Percentiles rank a stretch among this genome's conserved stretches.
phyloP scores from a whole-genome alignment of 2,329 filamentous ascomycete species.

The Leptodontidium sp. region DNA sequence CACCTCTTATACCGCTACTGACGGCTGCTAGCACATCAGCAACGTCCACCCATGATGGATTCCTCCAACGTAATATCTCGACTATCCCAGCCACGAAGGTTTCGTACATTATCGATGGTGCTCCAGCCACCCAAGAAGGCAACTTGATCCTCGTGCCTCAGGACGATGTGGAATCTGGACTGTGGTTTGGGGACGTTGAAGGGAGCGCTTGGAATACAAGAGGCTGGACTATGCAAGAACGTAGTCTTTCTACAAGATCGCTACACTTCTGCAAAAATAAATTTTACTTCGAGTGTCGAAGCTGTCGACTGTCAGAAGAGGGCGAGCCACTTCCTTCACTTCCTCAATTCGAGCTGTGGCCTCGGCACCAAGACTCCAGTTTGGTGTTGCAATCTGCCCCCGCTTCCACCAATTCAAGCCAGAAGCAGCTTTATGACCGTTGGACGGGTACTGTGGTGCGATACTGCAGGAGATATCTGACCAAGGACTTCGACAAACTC shows the following conservation, averaged over 20 bases:
- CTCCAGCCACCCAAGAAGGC: neutral
- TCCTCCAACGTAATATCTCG: slow-evolving; percentile 17
- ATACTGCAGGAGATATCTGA: slow-evolving; percentile 23
- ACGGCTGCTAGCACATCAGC: slow-evolving; percentile 23
- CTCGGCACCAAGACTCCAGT: slow-evolving; percentile 1
- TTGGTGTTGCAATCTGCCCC: neutral
- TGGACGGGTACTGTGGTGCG: slow-evolving; percentile 22
- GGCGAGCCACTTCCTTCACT: slow-evolving; percentile 12
- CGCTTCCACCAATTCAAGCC: neutral
- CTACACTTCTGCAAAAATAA: slow-evolving; percentile 29
- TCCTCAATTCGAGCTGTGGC: slow-evolving; percentile 22
- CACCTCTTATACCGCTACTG: neutral
- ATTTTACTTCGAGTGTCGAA: slow-evolving; percentile 26
- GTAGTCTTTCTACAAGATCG: slow-evolving; percentile 26
- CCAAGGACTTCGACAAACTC: slow-evolving; percentile 28
- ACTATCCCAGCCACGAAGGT: slow-evolving; percentile 22
- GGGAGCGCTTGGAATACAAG: slow-evolving; percentile 27
- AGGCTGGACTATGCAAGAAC: slow-evolving; percentile 32
- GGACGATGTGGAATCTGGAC: slow-evolving; percentile 21
- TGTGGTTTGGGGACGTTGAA: slow-evolving; percentile 20
- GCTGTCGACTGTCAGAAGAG: slow-evolving; percentile 22
- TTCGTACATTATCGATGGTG: slow-evolving; percentile 13
- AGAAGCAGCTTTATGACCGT: slow-evolving; percentile 6
- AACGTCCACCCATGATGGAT: slow-evolving; percentile 26
- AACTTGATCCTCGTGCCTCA: neutral